Evolutionary conservation across 179 eudicot species (phyloP).

Genomic region (Actinidia chinensis): DNA sequence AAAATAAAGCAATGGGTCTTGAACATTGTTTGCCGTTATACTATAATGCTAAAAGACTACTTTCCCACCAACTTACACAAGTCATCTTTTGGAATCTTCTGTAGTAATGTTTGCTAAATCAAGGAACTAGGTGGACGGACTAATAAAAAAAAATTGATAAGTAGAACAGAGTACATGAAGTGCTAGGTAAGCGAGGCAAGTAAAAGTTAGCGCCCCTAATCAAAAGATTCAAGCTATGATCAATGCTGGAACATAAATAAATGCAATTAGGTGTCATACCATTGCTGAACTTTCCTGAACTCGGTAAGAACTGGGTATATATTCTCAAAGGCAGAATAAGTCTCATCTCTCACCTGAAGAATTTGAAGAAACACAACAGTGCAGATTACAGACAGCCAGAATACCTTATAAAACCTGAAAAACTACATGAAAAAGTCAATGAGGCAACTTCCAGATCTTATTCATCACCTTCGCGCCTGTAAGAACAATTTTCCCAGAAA

Average conservation of each 20-base stretch:
- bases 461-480: conserved; percentile 78
- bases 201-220: not conserved
- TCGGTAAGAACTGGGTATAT: conserved; percentile 90
- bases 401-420: not conserved
- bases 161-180: not conserved
- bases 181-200: not conserved
- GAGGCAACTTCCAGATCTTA: not conserved
- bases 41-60: not conserved
- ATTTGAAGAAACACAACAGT: not conserved
- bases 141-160: not conserved
- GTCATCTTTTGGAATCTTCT: not conserved
- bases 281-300: conserved; percentile 82
- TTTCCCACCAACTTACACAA: not conserved
- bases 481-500: conserved; percentile 83
- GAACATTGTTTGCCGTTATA: not conserved
- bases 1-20: not conserved
- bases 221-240: not conserved
- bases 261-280: conserved; percentile 40
- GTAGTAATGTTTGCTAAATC: not conserved
- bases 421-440: not conserved
- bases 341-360: conserved; percentile 84
- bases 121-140: not conserved
- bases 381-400: not conserved
- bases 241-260: not conserved
- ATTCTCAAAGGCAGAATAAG: conserved; percentile 81